A percentile compares a stretch with the other conserved stretches of the same genome.
phyloP scores from a whole-genome alignment of 129 eudicot genomes.

The Solidago caesia region DNA sequence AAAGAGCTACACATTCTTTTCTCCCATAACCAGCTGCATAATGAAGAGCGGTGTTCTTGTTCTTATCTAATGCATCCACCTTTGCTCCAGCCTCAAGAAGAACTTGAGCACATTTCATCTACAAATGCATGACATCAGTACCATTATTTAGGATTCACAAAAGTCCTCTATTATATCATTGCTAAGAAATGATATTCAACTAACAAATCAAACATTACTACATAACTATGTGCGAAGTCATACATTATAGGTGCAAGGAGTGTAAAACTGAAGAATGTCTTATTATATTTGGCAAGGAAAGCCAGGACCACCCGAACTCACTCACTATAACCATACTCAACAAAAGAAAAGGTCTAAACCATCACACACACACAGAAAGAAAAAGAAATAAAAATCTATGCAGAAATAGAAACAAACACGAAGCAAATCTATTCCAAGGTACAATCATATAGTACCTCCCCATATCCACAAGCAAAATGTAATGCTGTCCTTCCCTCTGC shows the following conservation, averaged over 20 bases:
- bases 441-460: constrained; percentile 57
- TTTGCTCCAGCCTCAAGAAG: constrained; percentile 95
- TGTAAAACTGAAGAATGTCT: background rate
- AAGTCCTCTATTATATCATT: background rate
- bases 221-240: background rate
- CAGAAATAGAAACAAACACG: background rate
- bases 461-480: constrained; percentile 95
- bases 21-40: constrained; percentile 97
- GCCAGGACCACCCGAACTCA: background rate
- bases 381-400: background rate
- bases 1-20: constrained; percentile 90
- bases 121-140: constrained; percentile 20
- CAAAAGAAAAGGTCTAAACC: background rate
- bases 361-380: background rate
- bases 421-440: constrained; percentile 9
- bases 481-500: constrained; percentile 97
- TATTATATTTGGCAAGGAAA: background rate
- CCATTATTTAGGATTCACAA: background rate
- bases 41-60: constrained; percentile 97
- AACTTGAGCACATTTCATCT: constrained; percentile 82
- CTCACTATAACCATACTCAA: background rate
- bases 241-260: background rate
- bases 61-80: constrained; percentile 94
- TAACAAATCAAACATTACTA: background rate
- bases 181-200: background rate